phyloP scores from a whole-genome alignment of 495 filamentous ascomycete species.

The Penicillium bialowiezense region DNA sequence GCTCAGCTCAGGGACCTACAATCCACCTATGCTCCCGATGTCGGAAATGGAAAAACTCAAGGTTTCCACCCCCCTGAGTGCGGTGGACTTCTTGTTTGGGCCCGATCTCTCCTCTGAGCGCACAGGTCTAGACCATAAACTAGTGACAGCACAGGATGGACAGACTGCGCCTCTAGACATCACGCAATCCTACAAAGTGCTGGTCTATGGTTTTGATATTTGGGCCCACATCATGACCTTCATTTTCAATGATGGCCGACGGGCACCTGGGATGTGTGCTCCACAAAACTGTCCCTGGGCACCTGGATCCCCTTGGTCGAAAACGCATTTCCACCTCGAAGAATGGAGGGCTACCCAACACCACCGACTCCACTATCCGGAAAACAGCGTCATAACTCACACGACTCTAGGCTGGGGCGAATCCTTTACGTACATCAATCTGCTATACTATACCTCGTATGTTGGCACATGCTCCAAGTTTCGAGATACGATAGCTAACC shows the following conservation, averaged over 20 bases:
- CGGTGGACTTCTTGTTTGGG: slow-evolving; percentile 22
- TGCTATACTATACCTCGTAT: slow-evolving; percentile 22
- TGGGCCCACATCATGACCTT: slow-evolving; percentile 27
- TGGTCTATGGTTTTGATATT: slow-evolving; percentile 23
- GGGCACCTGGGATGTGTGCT: slow-evolving; percentile 22
- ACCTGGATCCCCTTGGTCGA: slow-evolving; percentile 17
- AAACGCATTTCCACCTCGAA: slow-evolving; percentile 12
- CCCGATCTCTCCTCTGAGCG: slow-evolving; percentile 7
- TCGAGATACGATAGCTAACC: too few species aligned
- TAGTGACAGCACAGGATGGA: slow-evolving; percentile 4
- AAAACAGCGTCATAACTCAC: slow-evolving; percentile 16
- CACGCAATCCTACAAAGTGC: slow-evolving; percentile 18
- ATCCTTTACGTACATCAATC: slow-evolving; percentile 24
- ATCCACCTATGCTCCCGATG: slow-evolving; percentile 46
- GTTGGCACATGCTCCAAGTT: neutral
- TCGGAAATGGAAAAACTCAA: slow-evolving; percentile 19
- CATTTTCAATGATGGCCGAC: slow-evolving; percentile 21
- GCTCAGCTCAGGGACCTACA: slow-evolving; percentile 81
- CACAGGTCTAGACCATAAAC: slow-evolving; percentile 10
- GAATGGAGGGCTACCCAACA: slow-evolving; percentile 20
- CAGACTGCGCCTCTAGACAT: slow-evolving; percentile 15
- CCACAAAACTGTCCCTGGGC: slow-evolving; percentile 23
- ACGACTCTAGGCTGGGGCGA: slow-evolving; percentile 18
- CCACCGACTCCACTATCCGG: slow-evolving; percentile 18
- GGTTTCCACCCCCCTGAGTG: slow-evolving; percentile 13